Conservation (phyloP, 2,329 filamentous ascomycete species). For the Pseudogymnoascus verrucosus region DNA sequence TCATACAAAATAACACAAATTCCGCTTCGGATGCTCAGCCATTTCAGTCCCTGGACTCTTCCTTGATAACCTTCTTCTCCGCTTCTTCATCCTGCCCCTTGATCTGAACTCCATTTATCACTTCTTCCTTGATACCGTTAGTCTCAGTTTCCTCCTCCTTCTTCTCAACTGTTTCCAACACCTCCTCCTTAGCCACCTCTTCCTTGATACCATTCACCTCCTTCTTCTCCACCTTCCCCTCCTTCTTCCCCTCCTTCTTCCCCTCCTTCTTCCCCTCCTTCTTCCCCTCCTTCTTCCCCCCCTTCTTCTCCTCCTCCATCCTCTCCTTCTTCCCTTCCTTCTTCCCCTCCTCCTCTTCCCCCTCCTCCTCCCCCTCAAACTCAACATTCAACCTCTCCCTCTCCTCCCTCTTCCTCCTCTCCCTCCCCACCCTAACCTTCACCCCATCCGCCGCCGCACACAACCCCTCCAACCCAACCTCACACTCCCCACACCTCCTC, state of each 20-base stretch:
- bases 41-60: background rate
- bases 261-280: slow-evolving; percentile 26
- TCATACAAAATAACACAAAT: background rate
- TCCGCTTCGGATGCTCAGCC: background rate
- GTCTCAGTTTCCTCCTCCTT: background rate
- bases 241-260: slow-evolving; percentile 26
- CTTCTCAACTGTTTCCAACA: background rate
- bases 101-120: background rate
- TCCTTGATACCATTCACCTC: background rate
- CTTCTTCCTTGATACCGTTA: background rate
- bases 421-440: slow-evolving; percentile 52
- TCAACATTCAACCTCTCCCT: slow-evolving; percentile 26
- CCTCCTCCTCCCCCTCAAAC: slow-evolving; percentile 22
- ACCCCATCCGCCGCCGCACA: slow-evolving; percentile 65
- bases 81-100: background rate
- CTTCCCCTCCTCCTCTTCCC: slow-evolving; percentile 25
- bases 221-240: slow-evolving; percentile 22
- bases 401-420: slow-evolving; percentile 36
- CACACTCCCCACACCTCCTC: slow-evolving; percentile 72
- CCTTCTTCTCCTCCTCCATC: slow-evolving; percentile 22
- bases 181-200: background rate
- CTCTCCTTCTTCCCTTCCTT: slow-evolving; percentile 28
- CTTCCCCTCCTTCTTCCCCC: slow-evolving; percentile 24
- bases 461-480: slow-evolving; percentile 64
- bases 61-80: background rate